These are phyloP conservation scores for Penicillium desertorum DNA, from an alignment of 495 filamentous ascomycete species.

Conservation along the genomic window DNA sequence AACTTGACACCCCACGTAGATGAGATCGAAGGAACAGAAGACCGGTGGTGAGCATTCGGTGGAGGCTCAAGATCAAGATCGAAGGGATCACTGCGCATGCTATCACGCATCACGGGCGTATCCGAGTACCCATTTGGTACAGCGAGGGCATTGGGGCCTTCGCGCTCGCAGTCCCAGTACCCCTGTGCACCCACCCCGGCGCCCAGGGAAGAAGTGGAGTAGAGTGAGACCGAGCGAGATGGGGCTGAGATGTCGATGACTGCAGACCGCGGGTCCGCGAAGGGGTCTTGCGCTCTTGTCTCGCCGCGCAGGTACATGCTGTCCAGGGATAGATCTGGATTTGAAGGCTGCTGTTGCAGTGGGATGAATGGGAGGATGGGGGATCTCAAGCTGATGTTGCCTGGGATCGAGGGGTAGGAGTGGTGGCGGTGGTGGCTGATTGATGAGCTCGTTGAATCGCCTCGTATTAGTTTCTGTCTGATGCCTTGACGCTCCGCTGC, in stretches of 20 bases:
- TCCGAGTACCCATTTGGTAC: background rate
- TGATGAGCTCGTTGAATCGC: constrained; percentile 17
- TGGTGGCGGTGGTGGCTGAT: background rate
- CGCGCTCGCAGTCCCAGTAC: constrained; percentile 3
- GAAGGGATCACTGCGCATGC: constrained; percentile 61
- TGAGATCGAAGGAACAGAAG: constrained; percentile 13
- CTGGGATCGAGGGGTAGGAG: constrained; percentile 10
- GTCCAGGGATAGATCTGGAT: constrained; percentile 12
- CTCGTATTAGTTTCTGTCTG: constrained; percentile 21
- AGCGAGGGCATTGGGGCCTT: background rate
- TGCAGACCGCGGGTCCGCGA: constrained; percentile 8
- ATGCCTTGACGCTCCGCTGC: constrained; percentile 9
- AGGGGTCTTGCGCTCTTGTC: constrained; percentile 13
- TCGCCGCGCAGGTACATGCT: constrained; percentile 10
- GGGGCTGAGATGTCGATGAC: constrained; percentile 15
- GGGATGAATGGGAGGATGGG: constrained; percentile 10
- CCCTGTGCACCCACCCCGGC: constrained; percentile 3
- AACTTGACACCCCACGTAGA: constrained; percentile 11
- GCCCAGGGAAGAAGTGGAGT: constrained; percentile 19
- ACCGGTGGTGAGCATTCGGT: constrained; percentile 16
- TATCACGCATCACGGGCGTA: constrained; percentile 21
- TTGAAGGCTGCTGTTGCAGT: constrained; percentile 6
- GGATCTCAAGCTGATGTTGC: background rate
- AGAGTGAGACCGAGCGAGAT: constrained; percentile 23
- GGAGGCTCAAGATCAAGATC: constrained; percentile 66